Percentiles rank a stretch among this genome's conserved stretches.
Conservation (phyloP, 345 rosid species). For the Ceriops decandra region DNA sequence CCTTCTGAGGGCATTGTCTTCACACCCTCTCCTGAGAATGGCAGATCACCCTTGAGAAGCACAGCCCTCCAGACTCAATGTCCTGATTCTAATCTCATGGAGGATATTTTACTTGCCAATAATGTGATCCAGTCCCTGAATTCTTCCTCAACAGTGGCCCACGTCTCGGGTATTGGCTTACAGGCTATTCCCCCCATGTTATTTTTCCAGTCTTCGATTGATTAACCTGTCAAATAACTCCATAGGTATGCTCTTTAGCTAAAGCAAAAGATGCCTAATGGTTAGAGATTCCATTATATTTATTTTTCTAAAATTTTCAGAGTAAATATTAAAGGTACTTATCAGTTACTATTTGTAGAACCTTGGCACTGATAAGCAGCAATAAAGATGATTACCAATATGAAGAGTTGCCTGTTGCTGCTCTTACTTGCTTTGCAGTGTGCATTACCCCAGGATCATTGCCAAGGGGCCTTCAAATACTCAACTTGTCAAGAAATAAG, state of each 20-base stretch:
- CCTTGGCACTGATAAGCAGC: too few relatives aligned
- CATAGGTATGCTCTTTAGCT: slow-evolving; percentile 52
- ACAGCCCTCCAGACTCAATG: slow-evolving; percentile 20
- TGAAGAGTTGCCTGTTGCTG: not conserved
- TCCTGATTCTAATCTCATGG: slow-evolving; percentile 46
- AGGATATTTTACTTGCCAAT: slow-evolving; percentile 66
- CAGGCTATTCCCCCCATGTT: slow-evolving; percentile 73
- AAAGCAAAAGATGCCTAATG: not conserved
- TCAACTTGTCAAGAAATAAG: slow-evolving; percentile 82
- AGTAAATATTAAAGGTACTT: not conserved
- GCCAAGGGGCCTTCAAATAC: slow-evolving; percentile 79
- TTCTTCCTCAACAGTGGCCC: slow-evolving; percentile 81
- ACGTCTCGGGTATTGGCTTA: slow-evolving; percentile 69
- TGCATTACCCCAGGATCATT: slow-evolving; percentile 63
- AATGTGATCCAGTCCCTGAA: slow-evolving; percentile 67
- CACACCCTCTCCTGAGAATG: slow-evolving; percentile 49
- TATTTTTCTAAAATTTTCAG: not conserved
- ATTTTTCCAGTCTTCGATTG: slow-evolving; percentile 70
- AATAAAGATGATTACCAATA: too few relatives aligned
- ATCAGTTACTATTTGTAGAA: not conserved
- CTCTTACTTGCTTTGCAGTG: slow-evolving; percentile 41
- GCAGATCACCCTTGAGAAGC: slow-evolving; percentile 35
- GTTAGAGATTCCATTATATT: not conserved
- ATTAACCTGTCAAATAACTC: slow-evolving; percentile 75
- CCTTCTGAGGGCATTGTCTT: slow-evolving; percentile 33